Conservation (phyloP, 768 basidiomycete genomes). For the Holtermannia corniformis region DNA sequence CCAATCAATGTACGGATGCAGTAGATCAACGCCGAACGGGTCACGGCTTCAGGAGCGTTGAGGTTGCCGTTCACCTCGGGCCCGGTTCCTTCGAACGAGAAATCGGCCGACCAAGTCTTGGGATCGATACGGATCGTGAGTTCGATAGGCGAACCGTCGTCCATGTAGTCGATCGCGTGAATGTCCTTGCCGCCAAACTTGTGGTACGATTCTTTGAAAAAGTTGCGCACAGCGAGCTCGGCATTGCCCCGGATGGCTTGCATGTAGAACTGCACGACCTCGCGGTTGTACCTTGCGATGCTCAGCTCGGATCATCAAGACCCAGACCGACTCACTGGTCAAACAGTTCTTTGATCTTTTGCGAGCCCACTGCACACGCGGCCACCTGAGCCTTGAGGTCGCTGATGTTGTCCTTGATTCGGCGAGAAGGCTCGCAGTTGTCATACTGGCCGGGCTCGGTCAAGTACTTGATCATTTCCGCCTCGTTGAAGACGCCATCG, state of each 20-base stretch:
- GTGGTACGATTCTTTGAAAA: constrained; percentile 52
- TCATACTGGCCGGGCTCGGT: constrained; percentile 24
- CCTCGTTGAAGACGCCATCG: constrained; percentile 25
- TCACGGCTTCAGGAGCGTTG: constrained; percentile 29
- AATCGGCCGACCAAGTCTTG: constrained; percentile 10
- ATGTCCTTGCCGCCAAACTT: background rate
- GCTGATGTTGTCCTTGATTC: constrained; percentile 13
- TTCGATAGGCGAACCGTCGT: constrained; percentile 9
- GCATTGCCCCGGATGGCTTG: constrained; percentile 67
- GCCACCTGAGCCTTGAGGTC: constrained; percentile 15
- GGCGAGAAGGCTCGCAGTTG: constrained; percentile 20
- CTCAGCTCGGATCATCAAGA: too few relatives aligned
- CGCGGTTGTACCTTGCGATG: background rate
- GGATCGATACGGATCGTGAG: constrained; percentile 10
- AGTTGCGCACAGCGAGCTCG: constrained; percentile 69
- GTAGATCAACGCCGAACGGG: constrained; percentile 36
- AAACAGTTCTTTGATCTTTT: background rate
- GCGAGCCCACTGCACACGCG: constrained; percentile 16
- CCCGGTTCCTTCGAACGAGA: constrained; percentile 19
- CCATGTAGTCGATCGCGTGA: background rate
- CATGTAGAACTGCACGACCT: constrained; percentile 12
- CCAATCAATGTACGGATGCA: constrained; percentile 22
- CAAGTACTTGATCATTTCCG: constrained; percentile 23
- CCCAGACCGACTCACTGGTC: background rate
- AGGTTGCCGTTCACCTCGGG: constrained; percentile 25